phyloP scores from a whole-genome alignment of 768 basidiomycete species.

The Russula sp. region DNA sequence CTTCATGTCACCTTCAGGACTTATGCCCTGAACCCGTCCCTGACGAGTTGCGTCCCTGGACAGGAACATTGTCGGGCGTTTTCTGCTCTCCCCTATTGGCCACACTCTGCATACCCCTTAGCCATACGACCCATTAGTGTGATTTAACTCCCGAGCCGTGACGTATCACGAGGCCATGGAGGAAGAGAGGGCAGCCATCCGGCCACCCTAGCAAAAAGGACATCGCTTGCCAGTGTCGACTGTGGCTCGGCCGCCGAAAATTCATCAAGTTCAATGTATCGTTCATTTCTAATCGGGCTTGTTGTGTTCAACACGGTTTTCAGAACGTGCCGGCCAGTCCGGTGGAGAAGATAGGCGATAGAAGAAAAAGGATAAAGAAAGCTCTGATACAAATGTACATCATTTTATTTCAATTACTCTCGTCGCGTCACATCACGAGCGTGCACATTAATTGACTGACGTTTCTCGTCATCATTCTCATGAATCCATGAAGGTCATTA shows the following conservation, averaged over 20 bases:
- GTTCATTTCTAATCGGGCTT: background rate
- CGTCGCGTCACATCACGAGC: background rate
- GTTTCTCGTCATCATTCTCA: background rate
- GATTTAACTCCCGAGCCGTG: background rate
- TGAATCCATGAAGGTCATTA: background rate
- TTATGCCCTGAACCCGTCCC: background rate
- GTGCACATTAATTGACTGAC: background rate
- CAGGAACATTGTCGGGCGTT: background rate
- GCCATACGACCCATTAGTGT: background rate
- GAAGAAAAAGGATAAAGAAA: conserved; percentile 2
- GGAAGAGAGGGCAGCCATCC: background rate
- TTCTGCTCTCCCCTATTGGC: background rate
- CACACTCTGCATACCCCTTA: background rate
- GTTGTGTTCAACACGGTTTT: background rate
- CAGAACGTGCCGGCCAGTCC: background rate
- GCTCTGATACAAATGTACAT: background rate
- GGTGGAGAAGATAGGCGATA: background rate
- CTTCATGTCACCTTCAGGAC: background rate
- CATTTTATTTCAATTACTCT: background rate
- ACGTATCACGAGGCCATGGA: background rate
- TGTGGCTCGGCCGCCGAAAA: background rate
- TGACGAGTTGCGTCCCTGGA: background rate
- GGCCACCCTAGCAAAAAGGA: background rate
- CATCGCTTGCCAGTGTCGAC: background rate
- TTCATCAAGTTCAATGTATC: background rate